Evolutionary conservation across 352 stramenopile species (phyloP), one percentile per base, ranked within the genome.

Genomic region (Salisapilia sapeloensis): DNA sequence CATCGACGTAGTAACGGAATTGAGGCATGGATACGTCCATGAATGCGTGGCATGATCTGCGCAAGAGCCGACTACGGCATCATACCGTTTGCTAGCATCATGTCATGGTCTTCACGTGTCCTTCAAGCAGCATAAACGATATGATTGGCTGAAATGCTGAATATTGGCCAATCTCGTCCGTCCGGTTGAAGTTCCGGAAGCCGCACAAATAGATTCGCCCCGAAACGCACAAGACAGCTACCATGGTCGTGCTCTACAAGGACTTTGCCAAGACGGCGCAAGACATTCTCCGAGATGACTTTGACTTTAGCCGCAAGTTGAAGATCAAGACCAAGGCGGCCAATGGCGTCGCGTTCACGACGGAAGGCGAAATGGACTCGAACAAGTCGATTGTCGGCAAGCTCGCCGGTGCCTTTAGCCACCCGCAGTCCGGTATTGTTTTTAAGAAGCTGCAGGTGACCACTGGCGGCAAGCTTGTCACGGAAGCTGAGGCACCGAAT

Each of bases 361-460:
- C 67, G 17, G 67, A 84, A 38, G 67, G 67, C 16, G 56, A 61
- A 28, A 57, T 87, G 43, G 69, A 43, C 50, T 53, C 46, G 57
- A 83, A 84, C 62, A 87, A 87, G 58, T 69, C 62, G 33, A 87
- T 87, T 49, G 49, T 83, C 17, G 71, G 65, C 42, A 87, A 87
- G 61, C 52, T 87, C 35, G 62, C 62, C 36, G 60, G 66, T 35
- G 66, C 59, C 49, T 86, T 83, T 53, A 80, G 66, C 39, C 66
- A 82, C 54, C 42, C 44, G 24, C 48, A 48, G 27, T 77, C 53
- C 37, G 59, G 67, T 28, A 56, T 83, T 14, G 60, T 79, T 25
- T 80, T 84, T 48, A 84, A 80, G 64, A 87, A 87, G 63, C 62
- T 87, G 42, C 71, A 87, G 59, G 65, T 83, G 38, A 84, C 67